Base-by-base conservation (phyloP, 345 rosid species). In the Hibiscus trionum region DNA sequence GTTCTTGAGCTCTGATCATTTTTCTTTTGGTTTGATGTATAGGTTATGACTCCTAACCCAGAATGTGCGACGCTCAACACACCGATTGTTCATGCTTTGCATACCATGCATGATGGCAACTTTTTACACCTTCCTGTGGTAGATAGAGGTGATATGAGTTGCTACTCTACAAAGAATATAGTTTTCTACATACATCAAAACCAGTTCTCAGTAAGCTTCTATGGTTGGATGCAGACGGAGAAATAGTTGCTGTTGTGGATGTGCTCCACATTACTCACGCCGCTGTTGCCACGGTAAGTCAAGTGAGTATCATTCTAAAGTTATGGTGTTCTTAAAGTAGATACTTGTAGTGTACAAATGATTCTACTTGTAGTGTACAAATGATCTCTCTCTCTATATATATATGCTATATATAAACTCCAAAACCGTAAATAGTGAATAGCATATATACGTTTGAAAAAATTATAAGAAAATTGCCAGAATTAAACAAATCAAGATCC, bases 41-140 rank as follows among this genome's bases (percentile, higher is more conserved):
- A 96, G 99, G 89, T 93, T 76, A 96, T 96, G 99, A 96, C 98
- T 76, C 92, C 88, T 44, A 90, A 96, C 82, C 98, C 99, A 73
- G 97, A 88, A 83, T 96, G 93, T 75, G 95, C 94, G 26, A 83
- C 90, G 9, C 79, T 87, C 65, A 98, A 93, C 67, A 93, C 93
- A 12, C 93, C 99, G 61, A 87, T 96, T 52, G 99, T 96, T 75
- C 96, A 91, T 86, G 98, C 99, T 61, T 79, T 96, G 73, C 99
- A 93, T 80, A 77, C 82, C 61, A 96, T 96, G 99, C 98, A 96
- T 50, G 92, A 93, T 72, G 95, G 99, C 56, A 93, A 96, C 81
- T 96, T 96, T 80, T 87, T 93, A 84, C 99, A 96, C 84, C 96
- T 96, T 80, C 99, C 98, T 24, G 94, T 96, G 59, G 80, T 89